These are phyloP conservation scores for Wallacemonas rigidus DNA, from an alignment of 208 protist genomes.

Conservation along the genomic window DNA sequence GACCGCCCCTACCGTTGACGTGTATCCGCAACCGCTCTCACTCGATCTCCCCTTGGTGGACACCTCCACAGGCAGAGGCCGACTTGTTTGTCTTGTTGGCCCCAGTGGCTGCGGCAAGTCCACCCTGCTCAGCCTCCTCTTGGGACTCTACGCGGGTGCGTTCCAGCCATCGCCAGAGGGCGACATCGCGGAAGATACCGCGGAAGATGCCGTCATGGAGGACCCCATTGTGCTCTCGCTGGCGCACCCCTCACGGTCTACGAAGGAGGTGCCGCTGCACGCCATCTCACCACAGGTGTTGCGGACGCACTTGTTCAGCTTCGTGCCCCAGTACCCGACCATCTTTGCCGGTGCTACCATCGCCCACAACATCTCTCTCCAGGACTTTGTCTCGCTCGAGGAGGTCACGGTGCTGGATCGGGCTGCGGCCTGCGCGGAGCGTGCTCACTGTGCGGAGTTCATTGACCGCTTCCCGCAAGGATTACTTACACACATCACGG, in stretches of 20 bases:
- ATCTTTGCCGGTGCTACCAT: slow-evolving; percentile 74
- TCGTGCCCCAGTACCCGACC: slow-evolving; percentile 67
- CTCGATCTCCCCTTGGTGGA: slow-evolving; percentile 22
- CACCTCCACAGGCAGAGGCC: slow-evolving; percentile 26
- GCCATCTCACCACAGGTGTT: slow-evolving; percentile 43
- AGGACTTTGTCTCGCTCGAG: slow-evolving; percentile 49
- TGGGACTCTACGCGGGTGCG: slow-evolving; percentile 48
- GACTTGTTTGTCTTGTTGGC: slow-evolving; percentile 61
- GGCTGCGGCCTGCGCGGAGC: slow-evolving; percentile 40
- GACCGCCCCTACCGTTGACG: slow-evolving; percentile 58
- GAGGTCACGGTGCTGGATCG: slow-evolving; percentile 37
- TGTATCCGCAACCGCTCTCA: slow-evolving; percentile 33
- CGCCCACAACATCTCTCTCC: slow-evolving; percentile 82
- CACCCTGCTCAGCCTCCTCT: slow-evolving; percentile 68
- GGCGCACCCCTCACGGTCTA: neutral
- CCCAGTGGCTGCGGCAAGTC: slow-evolving; percentile 78
- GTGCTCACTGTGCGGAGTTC: slow-evolving; percentile 55
- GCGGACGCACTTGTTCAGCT: slow-evolving; percentile 61
- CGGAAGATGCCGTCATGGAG: neutral
- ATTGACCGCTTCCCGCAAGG: slow-evolving; percentile 65
- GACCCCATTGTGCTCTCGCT: neutral
- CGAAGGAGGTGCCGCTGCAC: slow-evolving; percentile 22
- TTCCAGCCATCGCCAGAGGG: neutral
- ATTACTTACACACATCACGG: slow-evolving; percentile 54
- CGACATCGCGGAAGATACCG: neutral